Conservation (phyloP, 116 monocot species). For the Phalaenopsis hybrid region DNA sequence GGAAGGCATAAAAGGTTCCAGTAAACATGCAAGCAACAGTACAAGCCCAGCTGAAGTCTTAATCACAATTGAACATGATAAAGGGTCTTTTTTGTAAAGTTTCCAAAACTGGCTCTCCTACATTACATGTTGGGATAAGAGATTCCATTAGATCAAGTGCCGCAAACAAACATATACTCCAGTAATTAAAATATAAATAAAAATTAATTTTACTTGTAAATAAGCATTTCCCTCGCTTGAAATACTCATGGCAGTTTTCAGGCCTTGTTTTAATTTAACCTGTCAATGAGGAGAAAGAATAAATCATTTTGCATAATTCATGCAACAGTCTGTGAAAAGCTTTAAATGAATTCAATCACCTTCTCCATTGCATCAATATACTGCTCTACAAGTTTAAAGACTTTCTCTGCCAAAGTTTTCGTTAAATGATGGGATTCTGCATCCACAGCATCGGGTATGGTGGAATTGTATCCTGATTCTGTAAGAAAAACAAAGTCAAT, state of each 20-base stretch:
- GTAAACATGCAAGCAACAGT: conserved; percentile 74
- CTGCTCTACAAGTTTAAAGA: conserved; percentile 55
- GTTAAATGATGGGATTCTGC: conserved; percentile 65
- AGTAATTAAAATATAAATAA: background rate
- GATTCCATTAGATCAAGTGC: background rate
- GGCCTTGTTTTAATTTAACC: conserved; percentile 94
- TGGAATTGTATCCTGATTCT: conserved; percentile 83
- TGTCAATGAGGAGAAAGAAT: conserved; percentile 16
- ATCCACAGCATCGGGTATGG: conserved; percentile 67
- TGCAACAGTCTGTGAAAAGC: background rate
- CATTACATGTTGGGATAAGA: conserved; percentile 5
- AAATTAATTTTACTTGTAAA: conserved; percentile 50
- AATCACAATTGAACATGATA: conserved; percentile 76
- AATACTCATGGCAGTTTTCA: conserved; percentile 92
- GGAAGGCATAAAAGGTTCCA: conserved; percentile 99
- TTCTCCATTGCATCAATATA: conserved; percentile 97
- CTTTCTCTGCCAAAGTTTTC: conserved; percentile 47
- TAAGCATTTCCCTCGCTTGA: conserved; percentile 93
- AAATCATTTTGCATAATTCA: conserved; percentile 3
- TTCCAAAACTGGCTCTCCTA: conserved; percentile 97
- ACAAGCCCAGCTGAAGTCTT: conserved; percentile 90
- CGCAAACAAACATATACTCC: background rate
- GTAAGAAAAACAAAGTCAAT: conserved; percentile 9
- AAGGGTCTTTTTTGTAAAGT: conserved; percentile 84
- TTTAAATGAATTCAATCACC: conserved; percentile 27